These are phyloP conservation scores for Colletotrichum liaoningense DNA, from an alignment of 2,329 filamentous ascomycete genomes.

Conservation along the genomic window DNA sequence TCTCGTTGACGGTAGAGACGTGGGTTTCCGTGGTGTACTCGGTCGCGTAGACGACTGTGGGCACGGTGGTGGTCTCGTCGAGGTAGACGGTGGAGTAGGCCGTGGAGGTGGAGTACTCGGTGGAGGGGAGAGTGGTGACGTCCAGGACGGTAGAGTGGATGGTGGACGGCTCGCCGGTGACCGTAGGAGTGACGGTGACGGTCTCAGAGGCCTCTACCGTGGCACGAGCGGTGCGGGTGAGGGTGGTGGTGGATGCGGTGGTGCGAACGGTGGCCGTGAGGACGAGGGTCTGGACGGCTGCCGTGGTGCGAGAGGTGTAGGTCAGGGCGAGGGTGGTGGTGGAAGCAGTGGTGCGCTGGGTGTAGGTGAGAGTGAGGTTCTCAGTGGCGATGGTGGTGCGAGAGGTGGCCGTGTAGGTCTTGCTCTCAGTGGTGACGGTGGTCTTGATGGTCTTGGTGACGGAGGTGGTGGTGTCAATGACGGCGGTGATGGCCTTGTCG, in stretches of 20 bases:
- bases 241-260: background rate
- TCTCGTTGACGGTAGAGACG: background rate
- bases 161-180: constrained; percentile 5
- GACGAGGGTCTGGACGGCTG: background rate
- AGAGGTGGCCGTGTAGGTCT: constrained; percentile 3
- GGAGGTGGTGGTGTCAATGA: constrained; percentile 39
- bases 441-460: constrained; percentile 9
- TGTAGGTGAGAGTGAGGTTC: constrained; percentile 11
- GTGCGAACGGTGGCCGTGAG: background rate
- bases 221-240: constrained; percentile 13
- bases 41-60: background rate
- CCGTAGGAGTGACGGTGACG: background rate
- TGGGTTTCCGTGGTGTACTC: background rate
- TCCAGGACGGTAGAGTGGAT: background rate
- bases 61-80: constrained; percentile 5
- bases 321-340: constrained; percentile 7
- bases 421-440: constrained; percentile 7
- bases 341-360: constrained; percentile 1
- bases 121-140: constrained; percentile 8
- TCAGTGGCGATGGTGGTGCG: constrained; percentile 11
- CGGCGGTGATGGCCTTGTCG: background rate
- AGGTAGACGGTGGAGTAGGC: constrained; percentile 4
- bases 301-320: constrained; percentile 3
- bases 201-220: constrained; percentile 7
- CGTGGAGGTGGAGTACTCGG: background rate